Percentiles rank a stretch among this genome's conserved stretches.
Conservation (phyloP, 768 basidiomycete genomes). For the Leccinellum albellum region DNA sequence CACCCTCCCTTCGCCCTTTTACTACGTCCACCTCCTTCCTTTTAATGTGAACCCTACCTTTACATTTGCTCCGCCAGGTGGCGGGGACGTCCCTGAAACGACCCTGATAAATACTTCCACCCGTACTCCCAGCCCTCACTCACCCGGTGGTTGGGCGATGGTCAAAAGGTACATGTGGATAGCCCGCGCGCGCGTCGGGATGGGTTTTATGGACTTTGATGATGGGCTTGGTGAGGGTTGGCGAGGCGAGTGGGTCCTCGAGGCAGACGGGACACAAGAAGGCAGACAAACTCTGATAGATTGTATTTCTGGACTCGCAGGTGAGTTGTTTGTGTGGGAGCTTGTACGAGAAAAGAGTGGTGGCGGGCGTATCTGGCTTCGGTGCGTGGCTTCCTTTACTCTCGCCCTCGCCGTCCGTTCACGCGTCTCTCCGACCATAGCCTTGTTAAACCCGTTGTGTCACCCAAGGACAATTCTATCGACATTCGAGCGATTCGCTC, state of each 20-base stretch:
- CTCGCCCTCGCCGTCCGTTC: background rate
- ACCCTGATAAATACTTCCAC: slow-evolving; percentile 37
- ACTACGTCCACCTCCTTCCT: slow-evolving; percentile 66
- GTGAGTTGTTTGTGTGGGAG: slow-evolving; percentile 45
- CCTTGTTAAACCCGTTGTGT: slow-evolving; percentile 19
- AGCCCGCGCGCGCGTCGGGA: slow-evolving; percentile 43
- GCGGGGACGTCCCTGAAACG: slow-evolving; percentile 42
- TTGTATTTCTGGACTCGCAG: slow-evolving; percentile 40
- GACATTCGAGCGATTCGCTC: slow-evolving; percentile 21
- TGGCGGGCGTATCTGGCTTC: slow-evolving; percentile 59
- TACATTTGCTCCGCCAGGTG: slow-evolving; percentile 26
- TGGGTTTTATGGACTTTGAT: slow-evolving; percentile 33
- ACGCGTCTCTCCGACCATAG: slow-evolving; percentile 6
- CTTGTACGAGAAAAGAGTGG: slow-evolving; percentile 60
- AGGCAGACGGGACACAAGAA: slow-evolving; percentile 72
- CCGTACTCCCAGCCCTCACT: slow-evolving; percentile 56
- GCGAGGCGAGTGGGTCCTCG: slow-evolving; percentile 76
- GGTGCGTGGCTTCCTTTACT: slow-evolving; percentile 36
- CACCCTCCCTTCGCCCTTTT: slow-evolving; percentile 69
- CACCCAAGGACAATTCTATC: slow-evolving; percentile 21
- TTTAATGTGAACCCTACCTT: slow-evolving; percentile 25
- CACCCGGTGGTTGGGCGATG: slow-evolving; percentile 54
- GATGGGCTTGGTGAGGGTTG: slow-evolving; percentile 61
- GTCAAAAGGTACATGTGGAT: slow-evolving; percentile 68
- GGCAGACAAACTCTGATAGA: slow-evolving; percentile 55